These are phyloP conservation scores for Xylaria polymorpha DNA, from an alignment of 2,329 filamentous ascomycete species.

Conservation along the genomic window DNA sequence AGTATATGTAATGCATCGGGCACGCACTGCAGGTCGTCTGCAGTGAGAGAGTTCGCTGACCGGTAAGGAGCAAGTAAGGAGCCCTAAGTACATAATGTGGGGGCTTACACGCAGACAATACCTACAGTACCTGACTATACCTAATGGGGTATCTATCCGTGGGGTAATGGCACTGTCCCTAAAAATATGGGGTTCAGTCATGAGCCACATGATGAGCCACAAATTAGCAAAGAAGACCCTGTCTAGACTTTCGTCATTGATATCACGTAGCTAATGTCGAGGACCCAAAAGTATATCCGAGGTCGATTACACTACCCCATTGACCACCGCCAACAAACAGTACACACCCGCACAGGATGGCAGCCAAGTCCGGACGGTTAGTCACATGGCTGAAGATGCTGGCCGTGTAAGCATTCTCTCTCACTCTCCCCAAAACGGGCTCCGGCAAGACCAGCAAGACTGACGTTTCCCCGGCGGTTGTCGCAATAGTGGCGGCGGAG, in stretches of 20 bases:
- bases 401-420: constrained; percentile 65
- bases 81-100: no score
- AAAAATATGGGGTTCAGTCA: neutral
- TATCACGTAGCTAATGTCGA: constrained; percentile 20
- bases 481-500: constrained; percentile 32
- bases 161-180: constrained; percentile 6
- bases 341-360: constrained; percentile 48
- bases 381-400: constrained; percentile 76
- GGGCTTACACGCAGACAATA: no score
- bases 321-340: neutral
- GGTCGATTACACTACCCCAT: constrained; percentile 1
- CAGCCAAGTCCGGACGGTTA: constrained; percentile 65
- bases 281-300: constrained; percentile 3
- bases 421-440: constrained; percentile 14
- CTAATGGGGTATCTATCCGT: constrained; percentile 20
- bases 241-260: constrained; percentile 45
- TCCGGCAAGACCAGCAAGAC: neutral
- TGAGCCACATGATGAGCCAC: constrained; percentile 24
- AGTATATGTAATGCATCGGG: neutral
- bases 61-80: constrained; percentile 2
- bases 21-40: neutral
- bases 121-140: no score
- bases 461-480: constrained; percentile 12
- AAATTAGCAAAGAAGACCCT: constrained; percentile 25
- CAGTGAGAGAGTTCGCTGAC: constrained; percentile 24